Evolutionary conservation across 305 asterid species (phyloP).

Genomic region (Fraxinus paxiana): DNA sequence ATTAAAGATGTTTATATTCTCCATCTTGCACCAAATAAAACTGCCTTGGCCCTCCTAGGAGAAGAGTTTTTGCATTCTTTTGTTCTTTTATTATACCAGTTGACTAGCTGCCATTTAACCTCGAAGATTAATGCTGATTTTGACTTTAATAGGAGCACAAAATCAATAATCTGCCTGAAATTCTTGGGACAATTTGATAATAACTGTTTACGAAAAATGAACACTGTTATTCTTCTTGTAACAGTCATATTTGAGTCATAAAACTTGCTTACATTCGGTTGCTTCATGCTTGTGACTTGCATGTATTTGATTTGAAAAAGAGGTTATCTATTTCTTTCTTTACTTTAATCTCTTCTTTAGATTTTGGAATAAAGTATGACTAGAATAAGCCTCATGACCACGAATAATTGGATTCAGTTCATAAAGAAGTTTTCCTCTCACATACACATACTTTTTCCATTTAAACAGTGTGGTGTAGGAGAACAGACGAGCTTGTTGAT

Average conservation of each 20-base stretch:
- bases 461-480: conserved; percentile 84
- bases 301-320: neutral
- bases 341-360: neutral
- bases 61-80: neutral
- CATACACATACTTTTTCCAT: neutral
- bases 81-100: neutral
- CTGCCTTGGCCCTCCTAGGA: neutral
- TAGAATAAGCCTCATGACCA: neutral
- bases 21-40: neutral
- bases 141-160: neutral
- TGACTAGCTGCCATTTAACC: neutral
- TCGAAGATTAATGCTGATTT: neutral
- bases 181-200: neutral
- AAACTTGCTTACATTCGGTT: neutral
- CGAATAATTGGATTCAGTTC: neutral
- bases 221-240: neutral
- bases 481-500: conserved; percentile 95
- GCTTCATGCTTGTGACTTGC: neutral
- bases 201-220: neutral
- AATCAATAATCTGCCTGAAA: neutral
- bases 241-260: neutral
- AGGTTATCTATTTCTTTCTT: neutral
- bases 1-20: neutral
- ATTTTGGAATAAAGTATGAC: neutral
- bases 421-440: neutral